Evolutionary conservation across 2,329 filamentous ascomycete genomes (phyloP).

Genomic region (Aspergillus tubingensis): DNA sequence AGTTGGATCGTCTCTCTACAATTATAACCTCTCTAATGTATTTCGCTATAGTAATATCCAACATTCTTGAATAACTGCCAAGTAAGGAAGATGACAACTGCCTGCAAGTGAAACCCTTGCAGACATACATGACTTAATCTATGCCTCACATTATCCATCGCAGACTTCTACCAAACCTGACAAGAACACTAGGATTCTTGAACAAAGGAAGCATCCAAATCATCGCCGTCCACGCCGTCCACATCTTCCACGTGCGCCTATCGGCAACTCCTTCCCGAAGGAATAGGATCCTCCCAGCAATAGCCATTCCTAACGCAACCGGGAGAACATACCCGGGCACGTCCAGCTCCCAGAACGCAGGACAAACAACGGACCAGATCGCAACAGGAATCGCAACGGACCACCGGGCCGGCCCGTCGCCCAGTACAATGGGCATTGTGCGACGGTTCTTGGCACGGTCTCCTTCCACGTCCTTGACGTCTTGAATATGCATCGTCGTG

Average conservation of each 20-base stretch:
- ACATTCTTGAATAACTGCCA: no score
- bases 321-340: neutral
- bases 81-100: no score
- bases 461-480: conserved; percentile 39
- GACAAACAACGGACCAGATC: neutral
- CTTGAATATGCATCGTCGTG: conserved; percentile 43
- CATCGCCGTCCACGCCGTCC: neutral
- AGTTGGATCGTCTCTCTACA: no score
- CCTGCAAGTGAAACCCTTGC: no score
- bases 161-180: neutral
- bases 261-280: neutral
- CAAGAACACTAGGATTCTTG: neutral
- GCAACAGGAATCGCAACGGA: neutral
- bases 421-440: conserved; percentile 5
- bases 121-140: neutral
- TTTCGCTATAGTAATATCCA: no score
- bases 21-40: no score
- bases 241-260: neutral
- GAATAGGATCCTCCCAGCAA: neutral
- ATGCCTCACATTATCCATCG: neutral
- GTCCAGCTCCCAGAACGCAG: neutral
- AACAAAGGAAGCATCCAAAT: conserved; percentile 4
- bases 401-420: neutral
- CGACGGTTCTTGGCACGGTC: conserved; percentile 25
- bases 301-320: neutral